These are phyloP conservation scores for Corylus heterophylla DNA, from an alignment of 306 rosid genomes.

Conservation along the genomic window DNA sequence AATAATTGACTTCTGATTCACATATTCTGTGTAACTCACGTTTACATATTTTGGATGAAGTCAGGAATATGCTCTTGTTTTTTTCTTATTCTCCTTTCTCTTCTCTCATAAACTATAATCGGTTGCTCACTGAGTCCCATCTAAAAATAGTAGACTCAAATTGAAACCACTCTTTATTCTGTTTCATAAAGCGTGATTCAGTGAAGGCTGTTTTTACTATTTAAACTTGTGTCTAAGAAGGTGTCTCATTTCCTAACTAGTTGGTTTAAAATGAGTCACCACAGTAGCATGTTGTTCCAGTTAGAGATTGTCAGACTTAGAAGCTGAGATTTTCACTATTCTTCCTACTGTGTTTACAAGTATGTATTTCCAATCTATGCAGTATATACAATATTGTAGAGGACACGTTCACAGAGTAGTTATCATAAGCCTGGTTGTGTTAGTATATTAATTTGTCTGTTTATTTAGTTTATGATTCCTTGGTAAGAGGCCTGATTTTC, in stretches of 20 bases:
- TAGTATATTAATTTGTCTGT: background rate
- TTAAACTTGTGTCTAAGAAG: background rate
- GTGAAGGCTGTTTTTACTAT: background rate
- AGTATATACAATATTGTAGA: background rate
- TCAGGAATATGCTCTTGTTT: background rate
- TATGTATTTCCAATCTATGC: background rate
- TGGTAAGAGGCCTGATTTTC: background rate
- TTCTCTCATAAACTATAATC: conserved; percentile 1
- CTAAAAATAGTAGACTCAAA: background rate
- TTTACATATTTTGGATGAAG: background rate
- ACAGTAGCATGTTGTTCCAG: background rate
- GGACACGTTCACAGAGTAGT: background rate
- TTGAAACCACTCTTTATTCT: background rate
- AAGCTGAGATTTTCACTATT: background rate
- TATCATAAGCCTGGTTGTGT: background rate
- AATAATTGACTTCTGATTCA: background rate
- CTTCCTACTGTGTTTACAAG: background rate
- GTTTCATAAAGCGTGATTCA: background rate
- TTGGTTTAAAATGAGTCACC: background rate
- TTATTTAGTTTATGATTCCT: background rate
- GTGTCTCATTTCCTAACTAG: background rate
- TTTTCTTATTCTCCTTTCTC: background rate
- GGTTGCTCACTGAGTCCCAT: background rate
- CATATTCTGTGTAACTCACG: background rate
- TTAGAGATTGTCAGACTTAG: background rate